phyloP scores from a whole-genome alignment of 345 rosid species.

The Hypericum androsaemum region DNA sequence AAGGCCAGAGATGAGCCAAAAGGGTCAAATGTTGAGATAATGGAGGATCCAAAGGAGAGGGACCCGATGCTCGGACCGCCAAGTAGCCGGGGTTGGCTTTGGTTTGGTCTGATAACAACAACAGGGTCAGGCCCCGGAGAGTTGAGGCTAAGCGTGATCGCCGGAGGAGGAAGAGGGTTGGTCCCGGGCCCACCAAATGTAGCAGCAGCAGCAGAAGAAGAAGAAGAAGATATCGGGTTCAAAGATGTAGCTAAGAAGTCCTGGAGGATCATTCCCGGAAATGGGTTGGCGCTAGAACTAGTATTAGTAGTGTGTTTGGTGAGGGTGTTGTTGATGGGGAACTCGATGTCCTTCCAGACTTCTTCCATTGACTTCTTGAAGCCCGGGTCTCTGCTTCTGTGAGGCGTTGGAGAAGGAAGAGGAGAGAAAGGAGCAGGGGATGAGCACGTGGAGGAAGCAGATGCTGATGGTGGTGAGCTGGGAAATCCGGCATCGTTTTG shows the following conservation, averaged over 20 bases:
- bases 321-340: constrained; percentile 11
- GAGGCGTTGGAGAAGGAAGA: constrained; percentile 8
- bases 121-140: constrained; percentile 15
- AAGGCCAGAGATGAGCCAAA: constrained; percentile 12
- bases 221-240: background rate
- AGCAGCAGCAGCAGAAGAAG: background rate
- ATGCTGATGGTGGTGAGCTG: background rate
- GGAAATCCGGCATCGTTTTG: background rate
- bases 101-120: background rate
- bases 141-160: constrained; percentile 21
- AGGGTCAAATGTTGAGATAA: constrained; percentile 1
- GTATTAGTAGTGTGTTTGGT: background rate
- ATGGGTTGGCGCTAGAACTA: background rate
- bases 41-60: background rate
- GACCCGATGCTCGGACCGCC: background rate
- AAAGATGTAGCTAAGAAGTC: constrained; percentile 24
- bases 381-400: background rate
- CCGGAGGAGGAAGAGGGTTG: constrained; percentile 4
- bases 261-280: constrained; percentile 20
- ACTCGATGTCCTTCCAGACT: constrained; percentile 37
- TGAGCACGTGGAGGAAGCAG: background rate
- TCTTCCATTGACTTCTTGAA: constrained; percentile 32
- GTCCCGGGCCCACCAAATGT: background rate
- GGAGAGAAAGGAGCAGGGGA: constrained; percentile 13
- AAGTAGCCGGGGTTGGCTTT: background rate